Base-by-base conservation (phyloP, 257 asterid genomes). In the Lycium ferocissimum region DNA sequence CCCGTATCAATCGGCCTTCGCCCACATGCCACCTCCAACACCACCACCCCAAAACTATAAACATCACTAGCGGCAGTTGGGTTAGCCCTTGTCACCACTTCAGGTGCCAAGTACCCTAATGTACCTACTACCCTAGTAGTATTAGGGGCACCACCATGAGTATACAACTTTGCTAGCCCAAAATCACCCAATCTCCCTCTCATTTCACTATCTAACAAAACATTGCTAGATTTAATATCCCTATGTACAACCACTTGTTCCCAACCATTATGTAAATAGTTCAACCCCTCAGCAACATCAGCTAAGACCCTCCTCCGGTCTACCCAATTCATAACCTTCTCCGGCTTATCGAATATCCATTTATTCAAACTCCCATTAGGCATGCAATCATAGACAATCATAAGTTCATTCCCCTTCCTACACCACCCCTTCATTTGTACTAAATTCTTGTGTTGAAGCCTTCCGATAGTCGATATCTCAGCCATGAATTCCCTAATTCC, bases 401-500 rank as follows among this genome's bases (percentile, higher is more conserved):
- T 79, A 80, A 94, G 57, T 47, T 90, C 94, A 8, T 87, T 91
- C 69, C 95, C 90, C 84, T 93, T 94, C 88, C 97, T 85, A 72
- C 98, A 94, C 98, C 97, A 94, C 45, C 98, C 98, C 35, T 93
- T 85, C 95, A 94, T 85, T 53, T 89, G 95, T 26, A 93, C 98
- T 40, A 94, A 78, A 86, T 94, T 94, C 94, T 94, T 94, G 85
- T 94, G 98, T 81, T 93, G 97, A 75, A 94, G 86, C 87, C 98
- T 91, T 9, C 98, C 98, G 70, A 94, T 93, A 66, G 93, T 93
- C 26, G 97, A 92, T 70, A 93, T 90, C 93, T 94, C 98, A 2
- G 98, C 98, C 98, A 94, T 94, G 91, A 94, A 94, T 70, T 94
- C 98, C 89, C 89, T 92, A 2, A 94, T 53, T 33, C 98, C 98